phyloP scores from a whole-genome alignment of 768 basidiomycete genomes.

The Austroboletus eburneus region DNA sequence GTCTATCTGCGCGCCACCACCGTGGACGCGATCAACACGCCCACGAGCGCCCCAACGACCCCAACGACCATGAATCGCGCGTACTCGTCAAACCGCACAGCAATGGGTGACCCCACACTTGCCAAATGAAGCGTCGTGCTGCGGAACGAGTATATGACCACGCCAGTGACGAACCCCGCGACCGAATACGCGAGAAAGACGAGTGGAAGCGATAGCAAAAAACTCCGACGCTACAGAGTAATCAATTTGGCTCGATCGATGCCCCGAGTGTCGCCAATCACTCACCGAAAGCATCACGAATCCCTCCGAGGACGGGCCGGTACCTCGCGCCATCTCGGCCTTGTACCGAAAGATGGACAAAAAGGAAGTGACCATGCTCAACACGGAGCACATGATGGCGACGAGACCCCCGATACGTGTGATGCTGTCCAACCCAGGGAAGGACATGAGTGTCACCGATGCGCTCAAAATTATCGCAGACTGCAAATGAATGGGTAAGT shows the following conservation, averaged over 20 bases:
- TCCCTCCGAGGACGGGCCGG: constrained; percentile 45
- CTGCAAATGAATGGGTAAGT: constrained; percentile 31
- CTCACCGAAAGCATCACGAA: constrained; percentile 53
- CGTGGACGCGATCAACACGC: constrained; percentile 53
- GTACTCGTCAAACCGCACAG: constrained; percentile 52
- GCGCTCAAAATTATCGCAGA: constrained; percentile 79
- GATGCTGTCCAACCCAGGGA: constrained; percentile 67
- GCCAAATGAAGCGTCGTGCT: constrained; percentile 42
- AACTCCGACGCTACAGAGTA: constrained; percentile 48
- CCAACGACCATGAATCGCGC: constrained; percentile 62
- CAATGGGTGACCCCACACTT: constrained; percentile 26
- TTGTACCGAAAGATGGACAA: constrained; percentile 70
- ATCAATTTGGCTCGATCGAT: no score
- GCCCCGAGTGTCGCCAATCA: no score
- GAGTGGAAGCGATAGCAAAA: constrained; percentile 67
- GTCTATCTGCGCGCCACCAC: constrained; percentile 26
- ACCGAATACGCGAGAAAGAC: constrained; percentile 72
- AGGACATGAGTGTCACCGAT: constrained; percentile 75
- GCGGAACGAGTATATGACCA: constrained; percentile 63
- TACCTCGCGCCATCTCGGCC: constrained; percentile 53
- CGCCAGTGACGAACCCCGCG: constrained; percentile 60
- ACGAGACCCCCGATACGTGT: constrained; percentile 63
- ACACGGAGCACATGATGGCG: constrained; percentile 63
- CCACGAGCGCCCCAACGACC: constrained; percentile 58
- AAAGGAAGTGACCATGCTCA: constrained; percentile 66